phyloP scores from a whole-genome alignment of 208 protist genomes.

The Borovskyia barvae region DNA sequence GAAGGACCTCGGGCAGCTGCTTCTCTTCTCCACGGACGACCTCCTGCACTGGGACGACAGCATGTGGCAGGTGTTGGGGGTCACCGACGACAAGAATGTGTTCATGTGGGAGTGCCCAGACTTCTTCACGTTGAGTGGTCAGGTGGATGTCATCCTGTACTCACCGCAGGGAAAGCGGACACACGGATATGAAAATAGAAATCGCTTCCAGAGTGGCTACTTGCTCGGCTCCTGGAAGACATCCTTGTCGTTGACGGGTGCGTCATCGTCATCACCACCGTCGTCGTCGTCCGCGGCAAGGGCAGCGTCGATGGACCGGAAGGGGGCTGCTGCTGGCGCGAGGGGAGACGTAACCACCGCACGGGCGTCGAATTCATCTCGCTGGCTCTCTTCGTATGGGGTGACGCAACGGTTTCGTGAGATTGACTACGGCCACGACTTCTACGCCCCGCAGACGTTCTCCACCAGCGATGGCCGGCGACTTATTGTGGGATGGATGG shows the following conservation, averaged over 20 bases:
- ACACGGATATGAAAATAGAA: constrained; percentile 26
- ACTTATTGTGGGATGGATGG: constrained; percentile 38
- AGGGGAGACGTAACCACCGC: too few species aligned
- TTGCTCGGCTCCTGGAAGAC: constrained; percentile 15
- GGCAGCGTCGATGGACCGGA: not conserved
- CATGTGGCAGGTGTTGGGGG: constrained; percentile 23
- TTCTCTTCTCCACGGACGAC: constrained; percentile 32
- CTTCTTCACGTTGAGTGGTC: constrained; percentile 25
- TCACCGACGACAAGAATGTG: constrained; percentile 37
- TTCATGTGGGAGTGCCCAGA: constrained; percentile 64
- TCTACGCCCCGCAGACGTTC: constrained; percentile 45
- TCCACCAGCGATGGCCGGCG: constrained; percentile 27
- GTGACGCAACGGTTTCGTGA: constrained; percentile 32
- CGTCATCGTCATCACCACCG: constrained; percentile 1
- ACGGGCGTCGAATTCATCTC: not conserved
- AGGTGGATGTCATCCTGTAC: constrained; percentile 24
- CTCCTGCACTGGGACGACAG: constrained; percentile 33
- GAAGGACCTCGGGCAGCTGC: constrained; percentile 36
- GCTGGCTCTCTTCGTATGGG: constrained; percentile 7
- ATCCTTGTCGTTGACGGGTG: not conserved
- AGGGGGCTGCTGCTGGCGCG: not conserved
- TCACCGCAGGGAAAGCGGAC: constrained; percentile 36
- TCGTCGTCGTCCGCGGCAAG: not conserved
- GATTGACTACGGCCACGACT: constrained; percentile 42
- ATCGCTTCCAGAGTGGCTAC: constrained; percentile 47